phyloP scores from a whole-genome alignment of 2,329 filamentous ascomycete genomes.

The Dactylonectria macrodidyma region DNA sequence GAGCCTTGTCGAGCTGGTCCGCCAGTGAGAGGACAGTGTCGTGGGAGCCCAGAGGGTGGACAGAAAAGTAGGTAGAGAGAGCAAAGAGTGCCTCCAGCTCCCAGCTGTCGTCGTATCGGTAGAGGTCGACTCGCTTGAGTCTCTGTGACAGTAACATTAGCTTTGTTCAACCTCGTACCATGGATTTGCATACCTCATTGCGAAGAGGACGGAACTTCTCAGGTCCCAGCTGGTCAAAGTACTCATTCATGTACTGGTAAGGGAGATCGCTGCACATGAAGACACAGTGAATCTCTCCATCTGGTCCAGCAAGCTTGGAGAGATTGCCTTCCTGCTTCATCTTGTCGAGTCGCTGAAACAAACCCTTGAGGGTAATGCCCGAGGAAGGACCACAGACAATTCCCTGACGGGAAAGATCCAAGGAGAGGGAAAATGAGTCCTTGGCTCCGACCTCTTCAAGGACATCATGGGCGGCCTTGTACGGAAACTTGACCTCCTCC shows the following conservation, averaged over 20 bases:
- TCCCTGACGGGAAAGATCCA: slow-evolving; percentile 70
- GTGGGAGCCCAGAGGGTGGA: slow-evolving; percentile 44
- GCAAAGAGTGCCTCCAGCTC: slow-evolving; percentile 60
- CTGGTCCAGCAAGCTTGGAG: slow-evolving; percentile 59
- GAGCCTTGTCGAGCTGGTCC: slow-evolving; percentile 45
- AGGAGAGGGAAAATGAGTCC: slow-evolving; percentile 67
- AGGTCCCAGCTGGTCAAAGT: slow-evolving; percentile 68
- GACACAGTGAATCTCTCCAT: slow-evolving; percentile 66
- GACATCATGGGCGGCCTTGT: slow-evolving; percentile 66
- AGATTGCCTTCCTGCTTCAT: slow-evolving; percentile 62
- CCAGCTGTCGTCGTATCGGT: slow-evolving; percentile 71
- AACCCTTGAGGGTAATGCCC: slow-evolving; percentile 69
- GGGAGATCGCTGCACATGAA: slow-evolving; percentile 75
- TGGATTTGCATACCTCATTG: slow-evolving; percentile 52
- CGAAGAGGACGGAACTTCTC: slow-evolving; percentile 64
- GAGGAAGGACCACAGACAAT: slow-evolving; percentile 74
- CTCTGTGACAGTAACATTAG: slow-evolving; percentile 53
- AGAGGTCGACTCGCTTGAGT: slow-evolving; percentile 64
- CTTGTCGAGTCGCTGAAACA: slow-evolving; percentile 64
- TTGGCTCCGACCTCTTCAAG: slow-evolving; percentile 70
- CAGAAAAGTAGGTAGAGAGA: slow-evolving; percentile 54
- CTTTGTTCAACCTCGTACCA: rapidly evolving
- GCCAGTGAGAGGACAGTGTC: slow-evolving; percentile 45
- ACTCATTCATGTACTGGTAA: slow-evolving; percentile 73
- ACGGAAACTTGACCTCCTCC: slow-evolving; percentile 69